Conservation (phyloP, 2,329 filamentous ascomycete species). For the Fusarium sp. region DNA sequence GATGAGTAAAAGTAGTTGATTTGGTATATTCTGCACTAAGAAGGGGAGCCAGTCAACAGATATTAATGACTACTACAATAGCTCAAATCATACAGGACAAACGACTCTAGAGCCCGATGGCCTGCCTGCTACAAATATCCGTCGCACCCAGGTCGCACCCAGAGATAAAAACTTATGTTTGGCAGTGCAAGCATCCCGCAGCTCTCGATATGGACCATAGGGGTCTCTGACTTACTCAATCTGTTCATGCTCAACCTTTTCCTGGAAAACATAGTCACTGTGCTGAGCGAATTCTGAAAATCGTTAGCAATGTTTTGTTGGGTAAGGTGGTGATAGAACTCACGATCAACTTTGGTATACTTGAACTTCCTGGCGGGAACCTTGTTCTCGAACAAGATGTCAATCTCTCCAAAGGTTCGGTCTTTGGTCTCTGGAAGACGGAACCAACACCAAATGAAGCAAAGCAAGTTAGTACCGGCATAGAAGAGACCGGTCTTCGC, state of each 20-base stretch:
- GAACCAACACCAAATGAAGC: conserved; percentile 48
- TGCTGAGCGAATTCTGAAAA: neutral
- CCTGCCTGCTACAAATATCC: neutral
- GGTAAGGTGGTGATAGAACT: neutral
- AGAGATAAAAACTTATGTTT: neutral
- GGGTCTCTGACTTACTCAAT: neutral
- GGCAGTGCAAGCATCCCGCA: neutral
- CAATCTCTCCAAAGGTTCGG: conserved; percentile 39
- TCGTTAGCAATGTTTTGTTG: neutral
- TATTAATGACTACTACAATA: no score
- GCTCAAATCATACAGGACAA: neutral
- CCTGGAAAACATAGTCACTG: neutral
- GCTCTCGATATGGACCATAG: neutral
- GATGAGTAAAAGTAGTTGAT: neutral
- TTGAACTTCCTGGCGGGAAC: conserved; percentile 36
- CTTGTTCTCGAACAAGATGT: conserved; percentile 32
- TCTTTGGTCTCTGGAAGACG: conserved; percentile 42
- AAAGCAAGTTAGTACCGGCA: conserved; percentile 44
- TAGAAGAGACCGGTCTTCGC: conserved; percentile 6
- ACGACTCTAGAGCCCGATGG: neutral
- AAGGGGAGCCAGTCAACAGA: neutral
- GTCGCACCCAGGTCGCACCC: neutral
- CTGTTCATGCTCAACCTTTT: neutral
- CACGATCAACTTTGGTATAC: conserved; percentile 36
- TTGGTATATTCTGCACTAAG: neutral